Evolutionary conservation across 2,329 filamentous ascomycete genomes (phyloP).

Genomic region (Fusarium sp.): DNA sequence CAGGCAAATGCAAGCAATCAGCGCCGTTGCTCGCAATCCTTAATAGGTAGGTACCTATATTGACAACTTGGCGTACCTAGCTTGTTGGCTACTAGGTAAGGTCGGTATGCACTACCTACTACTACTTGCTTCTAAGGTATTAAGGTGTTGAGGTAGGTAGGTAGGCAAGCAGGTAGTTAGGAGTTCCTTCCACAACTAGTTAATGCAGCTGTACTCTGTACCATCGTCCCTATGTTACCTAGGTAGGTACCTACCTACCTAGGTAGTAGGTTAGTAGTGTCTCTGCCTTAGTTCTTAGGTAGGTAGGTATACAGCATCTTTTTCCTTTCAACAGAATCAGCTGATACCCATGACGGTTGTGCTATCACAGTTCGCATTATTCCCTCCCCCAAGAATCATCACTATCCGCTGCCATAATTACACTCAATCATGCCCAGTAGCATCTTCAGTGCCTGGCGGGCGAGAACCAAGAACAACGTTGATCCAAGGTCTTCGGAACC

Average conservation of each 20-base stretch:
- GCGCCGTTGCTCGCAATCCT: too few relatives aligned
- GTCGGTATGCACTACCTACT: too few relatives aligned
- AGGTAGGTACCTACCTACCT: neutral
- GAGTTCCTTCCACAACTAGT: neutral
- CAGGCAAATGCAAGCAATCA: neutral
- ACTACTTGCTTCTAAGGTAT: too few relatives aligned
- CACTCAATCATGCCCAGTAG: slow-evolving; percentile 30
- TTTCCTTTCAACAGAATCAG: slow-evolving; percentile 2
- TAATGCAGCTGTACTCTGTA: neutral
- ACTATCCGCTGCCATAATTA: slow-evolving; percentile 12
- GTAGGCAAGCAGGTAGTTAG: neutral
- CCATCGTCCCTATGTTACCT: neutral
- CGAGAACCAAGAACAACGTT: slow-evolving; percentile 2
- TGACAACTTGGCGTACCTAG: neutral
- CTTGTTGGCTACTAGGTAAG: neutral
- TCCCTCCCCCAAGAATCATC: slow-evolving; percentile 6
- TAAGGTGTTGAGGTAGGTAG: too few relatives aligned
- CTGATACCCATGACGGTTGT: neutral
- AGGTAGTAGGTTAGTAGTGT: neutral
- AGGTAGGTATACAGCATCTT: neutral
- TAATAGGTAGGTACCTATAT: too few relatives aligned
- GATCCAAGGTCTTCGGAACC: neutral
- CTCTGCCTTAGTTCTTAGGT: too few relatives aligned
- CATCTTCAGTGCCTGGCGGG: slow-evolving; percentile 20
- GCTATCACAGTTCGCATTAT: neutral